Evolutionary conservation across 2,329 filamentous ascomycete genomes (phyloP), one percentile per base, ranked within the genome.

Genomic region (Colletotrichum higginsianum): DNA sequence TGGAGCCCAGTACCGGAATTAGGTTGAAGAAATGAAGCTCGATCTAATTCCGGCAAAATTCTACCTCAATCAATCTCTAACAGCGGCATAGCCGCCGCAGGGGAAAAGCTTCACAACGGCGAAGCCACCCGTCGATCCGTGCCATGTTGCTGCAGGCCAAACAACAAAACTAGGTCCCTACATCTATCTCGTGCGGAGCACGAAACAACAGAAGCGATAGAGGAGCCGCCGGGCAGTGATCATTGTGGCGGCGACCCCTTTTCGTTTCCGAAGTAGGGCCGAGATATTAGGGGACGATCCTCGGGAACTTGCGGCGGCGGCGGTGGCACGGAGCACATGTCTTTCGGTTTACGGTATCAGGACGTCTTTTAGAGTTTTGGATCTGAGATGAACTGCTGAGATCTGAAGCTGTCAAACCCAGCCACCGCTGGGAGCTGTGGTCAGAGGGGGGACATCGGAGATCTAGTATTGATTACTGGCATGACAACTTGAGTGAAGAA

Each of bases 41-140:
- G 35, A 57, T 42, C 46, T 40, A 35, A 42, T 67, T 62, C 52
- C 50, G 57, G 44, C 50, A n/a, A 64, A 47, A 30, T 57, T 49
- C 56, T 52, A 53, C 23, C 50, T n/a, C 46, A 63, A 68, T 71
- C 15, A 63, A 62, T 62, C 52, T 58, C 52, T 38, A 47, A 68
- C 57, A 57, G 13, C 64, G 57, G 65, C 64, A 52, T 38, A 26
- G 38, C 44, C 57, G 46, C 49, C 26, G 47, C 65, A 68, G 64
- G 68, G 52, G 64, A 50, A 42, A 23, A n/a, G 16, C 46, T 53
- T 46, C n/a, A 67, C 18, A 50, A 12, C 16, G 47, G 26, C 23
- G 57, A 67, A 50, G 63, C 49, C 52, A 67, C 35, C 5, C 63
- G 68, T 67, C 57, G 68, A 57, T 68, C 57, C 64, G 62, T 63